A percentile compares a stretch with the other conserved stretches of the same genome.
Conservation (phyloP, 345 rosid species). For the Limnanthes douglasii region DNA sequence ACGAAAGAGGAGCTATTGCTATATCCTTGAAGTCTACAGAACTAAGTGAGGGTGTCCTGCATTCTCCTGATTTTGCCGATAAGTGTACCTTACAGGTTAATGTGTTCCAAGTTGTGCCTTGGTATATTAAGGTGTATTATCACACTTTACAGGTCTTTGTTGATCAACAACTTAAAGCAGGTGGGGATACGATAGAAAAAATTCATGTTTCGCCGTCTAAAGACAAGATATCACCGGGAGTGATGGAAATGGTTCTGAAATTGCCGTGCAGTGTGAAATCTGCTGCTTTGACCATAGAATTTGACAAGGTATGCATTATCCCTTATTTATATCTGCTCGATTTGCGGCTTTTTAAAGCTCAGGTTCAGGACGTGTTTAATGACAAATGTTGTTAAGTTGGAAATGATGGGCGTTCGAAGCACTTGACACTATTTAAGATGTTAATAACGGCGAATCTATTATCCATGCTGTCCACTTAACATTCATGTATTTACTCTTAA, state of each 20-base stretch:
- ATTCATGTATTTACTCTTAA: too few relatives aligned
- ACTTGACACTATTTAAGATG: constrained; percentile 1
- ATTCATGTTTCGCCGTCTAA: constrained; percentile 70
- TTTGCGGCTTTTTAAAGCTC: too few relatives aligned
- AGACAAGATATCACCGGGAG: constrained; percentile 85
- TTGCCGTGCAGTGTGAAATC: constrained; percentile 64
- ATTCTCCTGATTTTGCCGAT: constrained; percentile 10
- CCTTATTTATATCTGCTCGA: neutral
- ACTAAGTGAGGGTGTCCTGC: constrained; percentile 13
- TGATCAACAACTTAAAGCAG: constrained; percentile 40
- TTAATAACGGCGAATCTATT: neutral
- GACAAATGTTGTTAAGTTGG: too few relatives aligned
- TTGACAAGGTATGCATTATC: constrained; percentile 59
- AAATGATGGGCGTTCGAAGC: too few relatives aligned
- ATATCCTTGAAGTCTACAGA: constrained; percentile 55
- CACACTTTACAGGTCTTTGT: constrained; percentile 64
- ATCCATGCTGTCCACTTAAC: neutral
- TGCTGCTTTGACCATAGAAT: constrained; percentile 67
- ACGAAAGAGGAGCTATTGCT: constrained; percentile 93
- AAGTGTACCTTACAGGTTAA: constrained; percentile 40
- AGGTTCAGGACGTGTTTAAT: too few relatives aligned
- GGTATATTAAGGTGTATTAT: constrained; percentile 84
- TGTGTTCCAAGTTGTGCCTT: constrained; percentile 90
- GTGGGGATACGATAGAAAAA: constrained; percentile 42
- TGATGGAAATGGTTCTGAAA: constrained; percentile 75